Evolutionary conservation across 495 filamentous ascomycete genomes (phyloP), one percentile per base, ranked within the genome.

Genomic region (Aspergillus avenaceus): DNA sequence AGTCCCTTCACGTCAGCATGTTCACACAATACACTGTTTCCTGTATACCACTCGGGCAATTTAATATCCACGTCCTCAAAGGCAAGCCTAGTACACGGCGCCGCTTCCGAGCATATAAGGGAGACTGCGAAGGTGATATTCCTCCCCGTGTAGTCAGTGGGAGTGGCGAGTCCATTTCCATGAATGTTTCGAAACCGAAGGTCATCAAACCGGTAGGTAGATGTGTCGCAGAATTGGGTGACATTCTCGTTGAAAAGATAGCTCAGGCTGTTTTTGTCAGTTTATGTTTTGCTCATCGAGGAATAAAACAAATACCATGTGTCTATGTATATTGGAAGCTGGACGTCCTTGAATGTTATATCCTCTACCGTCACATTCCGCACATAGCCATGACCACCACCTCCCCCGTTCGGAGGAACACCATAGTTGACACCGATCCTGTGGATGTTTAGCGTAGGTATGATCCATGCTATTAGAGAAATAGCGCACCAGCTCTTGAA

Each of bases 401-500:
- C 45, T 16, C 45, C 45, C 5, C 45, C 45, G 24, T 47, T 47
- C 0, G 45, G 45, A 9, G 45, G 45, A 11, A 21, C 18, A 13
- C 45, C 45, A 11, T 24, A 37, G 29, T 36, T 47, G 4, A 37
- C 45, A 16, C 45, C 45, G 13, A 47, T 47, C 45, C 45, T 47
- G 16, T 16, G 9, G 19, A 0, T 7, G 5, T 5, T 24, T 13
- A 38, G 32, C 2, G 9, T 14, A 13, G 13, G 41, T 45, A 23
- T 12, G 7, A 8, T 2, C 4, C 18, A 26, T n/a, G 13, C 2
- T 19, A 21, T 8, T 45, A 0, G 16, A 13, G 1, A 34, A 1
- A 47, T 21, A 16, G n/a, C n/a, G n/a, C 38, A 47, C 45, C 45
- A 47, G 32, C 45, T 38, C 45, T 47, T 47, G 14, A 47, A 47